These are phyloP conservation scores for Geotrichum aggregatum DNA, from an alignment of 1,139 yeast species.

Conservation along the genomic window DNA sequence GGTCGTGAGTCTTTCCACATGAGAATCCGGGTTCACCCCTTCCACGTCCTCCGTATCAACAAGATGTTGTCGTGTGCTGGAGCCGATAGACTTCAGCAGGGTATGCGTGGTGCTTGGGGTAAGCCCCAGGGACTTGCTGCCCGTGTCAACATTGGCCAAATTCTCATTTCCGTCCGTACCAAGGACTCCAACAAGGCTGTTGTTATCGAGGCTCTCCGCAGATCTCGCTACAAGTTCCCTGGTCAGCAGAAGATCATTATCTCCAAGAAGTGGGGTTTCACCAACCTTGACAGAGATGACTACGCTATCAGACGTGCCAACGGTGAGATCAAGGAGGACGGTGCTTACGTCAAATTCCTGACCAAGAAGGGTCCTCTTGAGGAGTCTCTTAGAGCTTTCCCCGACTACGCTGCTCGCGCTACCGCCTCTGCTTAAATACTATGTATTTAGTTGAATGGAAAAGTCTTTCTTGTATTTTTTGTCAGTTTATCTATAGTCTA, in stretches of 20 bases:
- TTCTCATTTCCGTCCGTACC: conserved; percentile 96
- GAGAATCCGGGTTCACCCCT: conserved; percentile 99
- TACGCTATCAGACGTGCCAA: conserved; percentile 90
- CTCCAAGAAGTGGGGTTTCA: conserved; percentile 99
- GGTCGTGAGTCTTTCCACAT: conserved; percentile 99
- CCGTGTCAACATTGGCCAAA: conserved; percentile 98
- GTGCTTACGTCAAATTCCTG: conserved; percentile 99
- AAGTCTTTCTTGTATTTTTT: too few relatives aligned
- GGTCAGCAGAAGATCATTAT: conserved; percentile 99
- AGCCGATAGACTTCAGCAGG: conserved; percentile 99
- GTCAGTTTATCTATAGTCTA: too few relatives aligned
- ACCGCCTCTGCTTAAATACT: conserved; percentile 31
- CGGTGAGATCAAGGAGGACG: conserved; percentile 98
- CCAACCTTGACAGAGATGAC: conserved; percentile 96
- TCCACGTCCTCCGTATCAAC: conserved; percentile 99
- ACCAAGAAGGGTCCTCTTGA: conserved; percentile 94
- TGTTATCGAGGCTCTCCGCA: conserved; percentile 98
- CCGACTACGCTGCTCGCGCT: conserved; percentile 58
- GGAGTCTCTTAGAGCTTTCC: conserved; percentile 90
- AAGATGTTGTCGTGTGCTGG: conserved; percentile 99
- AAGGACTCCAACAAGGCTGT: conserved; percentile 96
- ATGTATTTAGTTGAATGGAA: too few relatives aligned
- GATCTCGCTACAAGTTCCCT: conserved; percentile 99
- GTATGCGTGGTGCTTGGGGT: conserved; percentile 99
- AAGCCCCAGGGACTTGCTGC: conserved; percentile 99